Conservation (phyloP, 2,329 filamentous ascomycete genomes). For the Calonectria crousiana region DNA sequence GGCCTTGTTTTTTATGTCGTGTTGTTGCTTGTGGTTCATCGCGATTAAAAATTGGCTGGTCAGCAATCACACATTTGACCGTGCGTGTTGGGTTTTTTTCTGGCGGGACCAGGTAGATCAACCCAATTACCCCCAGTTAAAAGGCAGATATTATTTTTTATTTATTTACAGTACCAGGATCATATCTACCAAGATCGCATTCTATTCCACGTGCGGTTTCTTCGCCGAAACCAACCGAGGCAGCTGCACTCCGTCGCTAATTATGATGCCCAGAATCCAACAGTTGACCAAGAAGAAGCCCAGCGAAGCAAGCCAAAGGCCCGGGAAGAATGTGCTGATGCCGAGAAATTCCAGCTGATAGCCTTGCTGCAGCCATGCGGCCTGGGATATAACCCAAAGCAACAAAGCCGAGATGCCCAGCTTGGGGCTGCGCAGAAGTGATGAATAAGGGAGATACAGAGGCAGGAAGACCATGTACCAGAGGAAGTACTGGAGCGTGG, state of each 20-base stretch:
- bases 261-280: slow-evolving; percentile 86
- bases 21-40: background rate
- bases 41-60: background rate
- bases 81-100: background rate
- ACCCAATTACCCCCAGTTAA: background rate
- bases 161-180: background rate
- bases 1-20: background rate
- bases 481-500: slow-evolving; percentile 82
- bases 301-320: slow-evolving; percentile 81
- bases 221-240: slow-evolving; percentile 9
- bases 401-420: slow-evolving; percentile 74
- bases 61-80: background rate
- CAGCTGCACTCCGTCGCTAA: slow-evolving; percentile 68
- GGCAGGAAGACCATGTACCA: slow-evolving; percentile 98
- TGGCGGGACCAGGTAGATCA: background rate
- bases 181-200: background rate
- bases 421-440: slow-evolving; percentile 70
- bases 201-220: slow-evolving; percentile 42
- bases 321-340: slow-evolving; percentile 84
- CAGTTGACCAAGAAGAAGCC: slow-evolving; percentile 88
- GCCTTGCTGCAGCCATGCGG: slow-evolving; percentile 79
- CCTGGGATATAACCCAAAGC: slow-evolving; percentile 84
- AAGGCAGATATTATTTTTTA: background rate
- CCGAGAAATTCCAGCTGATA: slow-evolving; percentile 86
- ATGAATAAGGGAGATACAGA: slow-evolving; percentile 86